Conservation (phyloP, 495 filamentous ascomycete genomes). For the Xylaria acuta region DNA sequence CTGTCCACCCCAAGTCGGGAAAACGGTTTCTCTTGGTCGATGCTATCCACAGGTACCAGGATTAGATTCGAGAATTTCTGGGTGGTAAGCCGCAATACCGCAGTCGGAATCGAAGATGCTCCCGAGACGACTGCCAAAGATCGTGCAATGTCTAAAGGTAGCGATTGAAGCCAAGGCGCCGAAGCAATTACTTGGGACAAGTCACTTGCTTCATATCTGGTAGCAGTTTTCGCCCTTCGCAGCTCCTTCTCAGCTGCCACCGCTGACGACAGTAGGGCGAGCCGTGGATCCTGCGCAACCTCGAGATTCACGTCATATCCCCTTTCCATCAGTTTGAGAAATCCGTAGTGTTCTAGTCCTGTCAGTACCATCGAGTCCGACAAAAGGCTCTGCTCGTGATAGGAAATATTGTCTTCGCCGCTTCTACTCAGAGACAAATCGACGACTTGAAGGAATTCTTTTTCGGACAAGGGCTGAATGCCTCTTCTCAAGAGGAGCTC, state of each 20-base stretch:
- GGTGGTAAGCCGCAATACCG: neutral
- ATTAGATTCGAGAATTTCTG: conserved; percentile 37
- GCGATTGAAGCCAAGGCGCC: neutral
- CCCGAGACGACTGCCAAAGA: neutral
- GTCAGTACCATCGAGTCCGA: neutral
- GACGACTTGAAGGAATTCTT: conserved; percentile 44
- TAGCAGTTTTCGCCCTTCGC: neutral
- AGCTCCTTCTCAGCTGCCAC: neutral
- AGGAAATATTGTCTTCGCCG: neutral
- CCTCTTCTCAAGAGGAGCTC: conserved; percentile 37
- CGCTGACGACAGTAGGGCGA: neutral
- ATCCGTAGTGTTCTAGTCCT: neutral
- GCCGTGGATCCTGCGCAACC: neutral
- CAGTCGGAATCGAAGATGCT: neutral
- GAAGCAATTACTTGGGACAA: neutral
- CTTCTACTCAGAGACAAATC: conserved; percentile 32
- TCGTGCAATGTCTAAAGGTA: neutral
- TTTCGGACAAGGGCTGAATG: conserved; percentile 41
- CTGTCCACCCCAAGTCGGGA: conserved; percentile 48
- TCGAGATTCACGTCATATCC: neutral
- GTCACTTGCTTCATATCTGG: neutral
- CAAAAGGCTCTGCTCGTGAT: neutral
- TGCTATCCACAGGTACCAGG: conserved; percentile 41
- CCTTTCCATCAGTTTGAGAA: neutral
- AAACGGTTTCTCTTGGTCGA: conserved; percentile 38